These are phyloP conservation scores for Trichocladium antarcticum DNA, from an alignment of 495 filamentous ascomycete genomes.

Conservation along the genomic window DNA sequence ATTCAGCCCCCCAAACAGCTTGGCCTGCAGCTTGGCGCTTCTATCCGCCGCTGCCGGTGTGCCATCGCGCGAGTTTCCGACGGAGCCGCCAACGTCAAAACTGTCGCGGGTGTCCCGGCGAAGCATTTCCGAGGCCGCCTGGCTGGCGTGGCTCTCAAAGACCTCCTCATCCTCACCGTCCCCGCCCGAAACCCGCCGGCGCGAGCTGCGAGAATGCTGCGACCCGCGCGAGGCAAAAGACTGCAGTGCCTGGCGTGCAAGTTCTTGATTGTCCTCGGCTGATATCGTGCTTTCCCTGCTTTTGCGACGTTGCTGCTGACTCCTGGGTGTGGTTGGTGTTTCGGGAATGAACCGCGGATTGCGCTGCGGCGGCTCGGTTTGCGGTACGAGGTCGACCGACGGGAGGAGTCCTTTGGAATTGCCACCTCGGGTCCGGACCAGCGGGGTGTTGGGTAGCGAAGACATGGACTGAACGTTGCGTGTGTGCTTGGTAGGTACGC, in stretches of 20 bases:
- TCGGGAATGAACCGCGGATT: constrained; percentile 21
- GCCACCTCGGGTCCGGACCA: constrained; percentile 34
- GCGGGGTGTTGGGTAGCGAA: constrained; percentile 69
- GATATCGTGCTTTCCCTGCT: constrained; percentile 87
- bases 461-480: constrained; percentile 66
- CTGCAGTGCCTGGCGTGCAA: constrained; percentile 44
- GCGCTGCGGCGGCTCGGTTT: constrained; percentile 39
- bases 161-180: constrained; percentile 31
- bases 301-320: constrained; percentile 34
- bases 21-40: constrained; percentile 47
- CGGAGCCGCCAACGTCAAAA: constrained; percentile 37
- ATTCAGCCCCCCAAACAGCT: constrained; percentile 56
- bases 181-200: constrained; percentile 8
- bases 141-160: constrained; percentile 41
- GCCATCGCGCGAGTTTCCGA: constrained; percentile 31
- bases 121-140: constrained; percentile 46
- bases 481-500: constrained; percentile 46
- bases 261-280: constrained; percentile 60
- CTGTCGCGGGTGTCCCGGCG: constrained; percentile 42
- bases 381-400: constrained; percentile 47
- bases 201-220: constrained; percentile 16
- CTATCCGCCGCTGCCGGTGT: constrained; percentile 36
- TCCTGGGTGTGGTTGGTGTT: constrained; percentile 17
- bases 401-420: constrained; percentile 39
- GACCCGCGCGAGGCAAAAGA: constrained; percentile 35